Evolutionary conservation across 225 moss, liverwort and hornwort species (phyloP).

Genomic region (Physcomitrellopsis africana): DNA sequence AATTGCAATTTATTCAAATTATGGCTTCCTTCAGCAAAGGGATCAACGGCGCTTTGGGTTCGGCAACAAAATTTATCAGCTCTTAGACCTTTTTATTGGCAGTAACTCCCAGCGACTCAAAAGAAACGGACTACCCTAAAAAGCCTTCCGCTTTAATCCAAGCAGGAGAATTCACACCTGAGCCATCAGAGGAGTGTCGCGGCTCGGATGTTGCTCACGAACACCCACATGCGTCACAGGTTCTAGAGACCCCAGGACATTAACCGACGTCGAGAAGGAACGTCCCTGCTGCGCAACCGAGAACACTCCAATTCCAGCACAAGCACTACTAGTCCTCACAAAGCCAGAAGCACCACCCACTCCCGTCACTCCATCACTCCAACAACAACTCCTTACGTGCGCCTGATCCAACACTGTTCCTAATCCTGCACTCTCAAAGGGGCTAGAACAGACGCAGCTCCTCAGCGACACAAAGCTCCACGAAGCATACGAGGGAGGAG

Average conservation of each 20-base stretch:
- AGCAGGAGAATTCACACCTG: constrained; percentile 35
- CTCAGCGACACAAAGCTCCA: constrained; percentile 10
- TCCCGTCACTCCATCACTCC: constrained; percentile 8
- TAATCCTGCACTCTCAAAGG: constrained; percentile 24
- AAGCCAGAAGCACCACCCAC: background rate
- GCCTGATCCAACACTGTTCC: background rate
- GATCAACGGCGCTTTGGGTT: background rate
- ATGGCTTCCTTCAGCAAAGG: background rate
- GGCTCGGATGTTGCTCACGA: background rate
- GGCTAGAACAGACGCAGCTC: constrained; percentile 18
- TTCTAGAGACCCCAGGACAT: constrained; percentile 20
- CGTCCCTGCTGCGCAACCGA: background rate
- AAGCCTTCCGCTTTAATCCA: background rate
- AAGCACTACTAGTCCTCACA: constrained; percentile 16
- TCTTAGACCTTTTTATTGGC: background rate
- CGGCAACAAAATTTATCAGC: background rate
- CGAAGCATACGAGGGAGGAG: constrained; percentile 1
- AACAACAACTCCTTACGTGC: background rate
- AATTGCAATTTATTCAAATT: background rate
- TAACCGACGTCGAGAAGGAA: constrained; percentile 18
- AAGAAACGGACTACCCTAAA: constrained; percentile 14
- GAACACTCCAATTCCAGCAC: constrained; percentile 10
- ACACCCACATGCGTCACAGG: constrained; percentile 36
- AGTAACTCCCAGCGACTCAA: background rate
- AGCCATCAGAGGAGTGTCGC: too few relatives aligned